Percentiles rank a stretch among this genome's conserved stretches.
These are phyloP conservation scores for Rubia balearica DNA, from an alignment of 305 asterid species.

Conservation along the genomic window DNA sequence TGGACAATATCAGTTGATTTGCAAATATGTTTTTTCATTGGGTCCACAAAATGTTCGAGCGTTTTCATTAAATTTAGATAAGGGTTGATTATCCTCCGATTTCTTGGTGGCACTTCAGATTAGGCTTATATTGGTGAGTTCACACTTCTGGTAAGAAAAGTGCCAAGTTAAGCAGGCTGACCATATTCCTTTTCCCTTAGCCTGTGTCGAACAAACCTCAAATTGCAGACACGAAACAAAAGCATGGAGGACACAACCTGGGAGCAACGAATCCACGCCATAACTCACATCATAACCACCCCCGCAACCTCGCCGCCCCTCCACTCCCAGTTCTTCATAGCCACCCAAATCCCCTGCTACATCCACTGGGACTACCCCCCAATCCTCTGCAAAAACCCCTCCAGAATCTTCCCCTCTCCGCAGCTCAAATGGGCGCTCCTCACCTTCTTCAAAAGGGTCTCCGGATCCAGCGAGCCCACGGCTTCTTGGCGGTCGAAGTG, in stretches of 20 bases:
- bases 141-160: too few species aligned
- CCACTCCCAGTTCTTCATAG: constrained; percentile 61
- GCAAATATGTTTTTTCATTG: too few species aligned
- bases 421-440: constrained; percentile 45
- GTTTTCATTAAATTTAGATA: too few species aligned
- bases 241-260: constrained; percentile 59
- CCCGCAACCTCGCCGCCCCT: constrained; percentile 64
- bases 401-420: constrained; percentile 28
- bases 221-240: background rate
- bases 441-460: constrained; percentile 38
- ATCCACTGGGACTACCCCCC: constrained; percentile 94
- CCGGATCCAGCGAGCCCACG: constrained; percentile 44
- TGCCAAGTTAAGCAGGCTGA: background rate
- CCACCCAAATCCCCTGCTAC: constrained; percentile 75
- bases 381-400: constrained; percentile 50
- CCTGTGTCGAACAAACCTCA: background rate
- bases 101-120: too few species aligned
- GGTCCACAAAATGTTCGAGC: too few species aligned
- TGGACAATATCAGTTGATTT: too few species aligned
- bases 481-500: constrained; percentile 90
- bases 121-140: too few species aligned
- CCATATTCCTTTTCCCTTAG: background rate
- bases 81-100: too few species aligned
- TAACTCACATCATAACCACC: constrained; percentile 61
- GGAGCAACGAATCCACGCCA: constrained; percentile 56